A percentile compares a stretch with the other conserved stretches of the same genome.
phyloP scores from a whole-genome alignment of 2,329 filamentous ascomycete genomes.

The Calonectria montana region DNA sequence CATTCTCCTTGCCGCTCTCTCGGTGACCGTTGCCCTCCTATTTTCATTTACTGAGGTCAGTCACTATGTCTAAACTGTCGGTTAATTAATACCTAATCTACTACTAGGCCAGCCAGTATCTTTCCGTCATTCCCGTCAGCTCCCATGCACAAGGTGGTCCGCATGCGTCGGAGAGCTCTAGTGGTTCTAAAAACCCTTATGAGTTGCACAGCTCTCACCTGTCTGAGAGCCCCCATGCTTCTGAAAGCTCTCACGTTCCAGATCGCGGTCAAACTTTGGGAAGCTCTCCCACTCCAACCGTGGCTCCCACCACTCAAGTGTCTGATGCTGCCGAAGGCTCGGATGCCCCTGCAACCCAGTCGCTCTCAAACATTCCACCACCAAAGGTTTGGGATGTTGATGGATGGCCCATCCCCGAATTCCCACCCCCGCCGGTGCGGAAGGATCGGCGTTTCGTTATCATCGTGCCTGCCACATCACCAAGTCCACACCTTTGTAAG shows the following conservation, averaged over 20 bases:
- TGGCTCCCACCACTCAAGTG: not conserved
- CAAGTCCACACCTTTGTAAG: slow-evolving; percentile 3
- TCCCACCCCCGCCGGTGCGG: not conserved
- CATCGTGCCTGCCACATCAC: not conserved
- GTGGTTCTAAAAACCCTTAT: not conserved
- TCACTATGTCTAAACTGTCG: not conserved
- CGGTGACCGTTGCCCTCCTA: not conserved
- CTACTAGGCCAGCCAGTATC: not conserved
- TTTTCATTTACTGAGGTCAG: not conserved
- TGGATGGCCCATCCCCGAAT: not conserved
- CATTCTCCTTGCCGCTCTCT: not conserved
- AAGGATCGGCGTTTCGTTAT: not conserved
- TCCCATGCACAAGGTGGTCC: not conserved
- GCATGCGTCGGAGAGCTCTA: not conserved
- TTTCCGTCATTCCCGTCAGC: not conserved
- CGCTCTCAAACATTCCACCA: not conserved
- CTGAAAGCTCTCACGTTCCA: not conserved
- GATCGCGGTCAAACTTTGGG: not conserved
- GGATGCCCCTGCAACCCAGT: not conserved
- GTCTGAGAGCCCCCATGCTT: not conserved
- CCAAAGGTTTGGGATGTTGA: not conserved
- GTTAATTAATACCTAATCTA: not conserved
- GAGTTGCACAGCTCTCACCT: not conserved
- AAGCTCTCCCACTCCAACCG: not conserved
- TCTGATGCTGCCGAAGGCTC: not conserved